Conservation (phyloP, 208 protist species). For the Trypanosomatidae sp. region DNA sequence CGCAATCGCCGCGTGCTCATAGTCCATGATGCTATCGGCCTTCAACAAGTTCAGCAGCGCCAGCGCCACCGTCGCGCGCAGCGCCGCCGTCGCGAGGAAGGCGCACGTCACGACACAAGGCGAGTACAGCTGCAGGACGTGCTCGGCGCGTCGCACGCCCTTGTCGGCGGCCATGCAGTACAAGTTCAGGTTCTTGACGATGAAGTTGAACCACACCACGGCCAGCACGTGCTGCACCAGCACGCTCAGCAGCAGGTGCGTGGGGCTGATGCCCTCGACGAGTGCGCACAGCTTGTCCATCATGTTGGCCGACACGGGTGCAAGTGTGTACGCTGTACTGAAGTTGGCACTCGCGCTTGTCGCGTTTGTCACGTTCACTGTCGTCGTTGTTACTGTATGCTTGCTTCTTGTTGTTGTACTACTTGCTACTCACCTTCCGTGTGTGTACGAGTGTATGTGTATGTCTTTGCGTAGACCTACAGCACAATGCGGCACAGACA, state of each 20-base stretch:
- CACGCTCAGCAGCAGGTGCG: conserved; percentile 25
- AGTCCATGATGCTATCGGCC: conserved; percentile 37
- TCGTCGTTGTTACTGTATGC: too few relatives aligned
- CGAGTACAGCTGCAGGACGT: conserved; percentile 59
- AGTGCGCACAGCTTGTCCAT: conserved; percentile 3
- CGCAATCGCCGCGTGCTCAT: conserved; percentile 39
- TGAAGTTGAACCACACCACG: conserved; percentile 61
- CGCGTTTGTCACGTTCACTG: too few relatives aligned
- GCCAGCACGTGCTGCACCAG: conserved; percentile 59
- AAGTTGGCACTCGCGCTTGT: too few relatives aligned
- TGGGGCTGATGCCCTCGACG: conserved; percentile 18
- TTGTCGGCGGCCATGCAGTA: conserved; percentile 84
- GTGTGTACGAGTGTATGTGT: too few relatives aligned
- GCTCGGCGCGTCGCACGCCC: conserved; percentile 65
- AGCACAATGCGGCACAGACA: too few relatives aligned
- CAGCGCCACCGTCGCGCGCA: conserved; percentile 31
- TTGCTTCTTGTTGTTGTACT: too few relatives aligned
- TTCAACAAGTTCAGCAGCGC: conserved; percentile 19
- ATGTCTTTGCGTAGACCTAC: too few relatives aligned
- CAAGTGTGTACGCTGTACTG: too few relatives aligned
- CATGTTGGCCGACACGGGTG: conserved; percentile 2
- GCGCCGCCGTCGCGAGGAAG: conserved; percentile 24
- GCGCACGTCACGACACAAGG: conserved; percentile 10
- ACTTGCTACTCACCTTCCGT: too few relatives aligned
- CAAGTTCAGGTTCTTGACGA: conserved; percentile 44